phyloP scores from a whole-genome alignment of 169 alveolate genomes.

The Plasmodium fragile region DNA sequence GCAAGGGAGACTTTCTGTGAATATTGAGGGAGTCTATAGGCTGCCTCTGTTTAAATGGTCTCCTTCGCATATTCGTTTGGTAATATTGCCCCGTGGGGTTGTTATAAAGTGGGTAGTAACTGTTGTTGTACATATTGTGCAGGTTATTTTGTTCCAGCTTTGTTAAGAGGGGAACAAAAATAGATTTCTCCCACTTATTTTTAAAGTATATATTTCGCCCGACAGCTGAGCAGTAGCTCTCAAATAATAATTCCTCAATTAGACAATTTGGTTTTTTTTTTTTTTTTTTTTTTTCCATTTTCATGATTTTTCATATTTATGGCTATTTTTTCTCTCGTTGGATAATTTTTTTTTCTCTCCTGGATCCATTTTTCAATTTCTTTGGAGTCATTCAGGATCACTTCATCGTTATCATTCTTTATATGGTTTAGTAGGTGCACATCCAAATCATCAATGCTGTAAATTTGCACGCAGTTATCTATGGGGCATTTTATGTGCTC shows the following conservation, averaged over 20 bases:
- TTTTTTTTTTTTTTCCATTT: background rate
- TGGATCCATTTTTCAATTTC: constrained; percentile 70
- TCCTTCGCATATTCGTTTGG: background rate
- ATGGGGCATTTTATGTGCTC: constrained; percentile 60
- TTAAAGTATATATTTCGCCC: constrained; percentile 34
- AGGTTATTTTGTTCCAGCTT: background rate
- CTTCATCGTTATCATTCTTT: constrained; percentile 66
- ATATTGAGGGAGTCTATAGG: constrained; percentile 53
- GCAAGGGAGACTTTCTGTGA: constrained; percentile 61
- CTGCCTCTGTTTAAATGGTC: background rate
- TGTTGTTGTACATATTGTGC: constrained; percentile 35
- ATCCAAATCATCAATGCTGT: constrained; percentile 35
- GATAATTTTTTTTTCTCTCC: constrained; percentile 72
- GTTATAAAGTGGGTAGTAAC: constrained; percentile 1
- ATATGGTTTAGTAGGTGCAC: constrained; percentile 69
- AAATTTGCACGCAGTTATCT: constrained; percentile 54
- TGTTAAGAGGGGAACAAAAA: constrained; percentile 46
- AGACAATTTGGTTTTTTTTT: constrained; percentile 67
- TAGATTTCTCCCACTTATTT: constrained; percentile 46
- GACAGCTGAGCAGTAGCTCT: constrained; percentile 65
- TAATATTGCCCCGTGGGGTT: background rate
- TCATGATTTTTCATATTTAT: background rate
- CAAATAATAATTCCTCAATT: constrained; percentile 70
- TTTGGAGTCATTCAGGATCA: constrained; percentile 33
- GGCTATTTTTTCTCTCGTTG: constrained; percentile 34